Evolutionary conservation across 768 basidiomycete genomes (phyloP).

Genomic region (Tulasnella calospora): DNA sequence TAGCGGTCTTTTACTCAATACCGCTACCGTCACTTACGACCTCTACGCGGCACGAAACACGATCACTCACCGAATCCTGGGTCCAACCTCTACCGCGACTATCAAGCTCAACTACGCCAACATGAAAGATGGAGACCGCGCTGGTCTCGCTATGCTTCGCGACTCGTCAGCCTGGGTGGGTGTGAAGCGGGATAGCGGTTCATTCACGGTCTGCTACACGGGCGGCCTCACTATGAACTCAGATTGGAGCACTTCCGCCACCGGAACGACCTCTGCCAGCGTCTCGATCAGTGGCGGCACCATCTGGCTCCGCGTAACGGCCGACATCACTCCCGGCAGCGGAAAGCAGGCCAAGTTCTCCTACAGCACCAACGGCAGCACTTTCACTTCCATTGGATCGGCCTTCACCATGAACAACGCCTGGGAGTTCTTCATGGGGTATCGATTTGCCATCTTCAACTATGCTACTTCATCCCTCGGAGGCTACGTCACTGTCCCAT

Average conservation of each 20-base stretch:
- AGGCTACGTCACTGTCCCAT: conserved; percentile 21
- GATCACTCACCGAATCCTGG: conserved; percentile 24
- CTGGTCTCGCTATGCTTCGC: conserved; percentile 24
- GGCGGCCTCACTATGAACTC: too few species aligned
- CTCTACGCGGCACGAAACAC: conserved; percentile 27
- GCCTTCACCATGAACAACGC: conserved; percentile 20
- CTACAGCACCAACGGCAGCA: conserved; percentile 24
- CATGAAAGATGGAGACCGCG: background rate
- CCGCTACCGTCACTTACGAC: conserved; percentile 19
- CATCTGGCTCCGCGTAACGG: conserved; percentile 17
- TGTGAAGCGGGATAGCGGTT: too few species aligned
- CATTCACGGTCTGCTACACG: too few species aligned
- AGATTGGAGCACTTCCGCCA: background rate
- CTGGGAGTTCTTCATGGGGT: conserved; percentile 27
- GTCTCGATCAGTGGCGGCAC: conserved; percentile 18
- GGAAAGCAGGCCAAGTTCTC: conserved; percentile 15
- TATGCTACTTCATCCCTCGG: conserved; percentile 23
- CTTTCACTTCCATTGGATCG: background rate
- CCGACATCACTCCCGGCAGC: background rate
- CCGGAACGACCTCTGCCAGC: conserved; percentile 17
- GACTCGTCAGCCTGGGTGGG: conserved; percentile 4
- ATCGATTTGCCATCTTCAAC: conserved; percentile 27
- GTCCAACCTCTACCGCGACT: conserved; percentile 22
- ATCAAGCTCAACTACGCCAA: conserved; percentile 15
- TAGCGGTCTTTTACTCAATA: conserved; percentile 22